These are phyloP conservation scores for Hypoxylon sp. DNA, from an alignment of 2,329 filamentous ascomycete genomes.

Conservation along the genomic window DNA sequence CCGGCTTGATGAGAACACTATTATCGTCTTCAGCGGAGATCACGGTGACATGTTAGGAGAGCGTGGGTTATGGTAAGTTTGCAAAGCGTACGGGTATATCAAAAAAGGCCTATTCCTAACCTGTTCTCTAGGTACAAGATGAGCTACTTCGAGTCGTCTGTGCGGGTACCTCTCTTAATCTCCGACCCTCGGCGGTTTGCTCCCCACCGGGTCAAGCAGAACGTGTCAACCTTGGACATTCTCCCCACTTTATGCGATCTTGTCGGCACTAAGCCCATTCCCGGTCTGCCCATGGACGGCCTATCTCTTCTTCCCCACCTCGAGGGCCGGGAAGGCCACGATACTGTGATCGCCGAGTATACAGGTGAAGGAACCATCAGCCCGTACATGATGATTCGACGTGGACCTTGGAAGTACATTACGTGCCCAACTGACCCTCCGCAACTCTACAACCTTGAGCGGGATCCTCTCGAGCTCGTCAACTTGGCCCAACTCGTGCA, in stretches of 20 bases:
- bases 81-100: background rate
- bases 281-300: conserved; percentile 86
- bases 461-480: conserved; percentile 80
- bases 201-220: conserved; percentile 81
- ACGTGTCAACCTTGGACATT: conserved; percentile 91
- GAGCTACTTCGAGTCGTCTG: conserved; percentile 94
- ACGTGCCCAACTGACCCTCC: conserved; percentile 86
- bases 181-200: conserved; percentile 81
- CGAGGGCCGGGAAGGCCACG: conserved; percentile 73
- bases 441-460: conserved; percentile 83
- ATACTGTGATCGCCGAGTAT: conserved; percentile 95
- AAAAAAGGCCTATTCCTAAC: conserved; percentile 10
- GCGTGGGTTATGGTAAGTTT: conserved; percentile 80
- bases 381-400: conserved; percentile 93
- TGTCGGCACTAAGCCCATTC: conserved; percentile 76
- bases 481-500: conserved; percentile 71
- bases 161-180: conserved; percentile 88
- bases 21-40: conserved; percentile 92
- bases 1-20: conserved; percentile 84
- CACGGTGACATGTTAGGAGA: conserved; percentile 97
- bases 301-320: conserved; percentile 84
- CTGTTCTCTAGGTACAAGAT: conserved; percentile 79
- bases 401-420: conserved; percentile 91
- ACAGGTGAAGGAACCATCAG: conserved; percentile 92
- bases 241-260: conserved; percentile 90